Percentiles rank a stretch among this genome's conserved stretches.
These are phyloP conservation scores for Dothiorella sarmentorum DNA, from an alignment of 2,329 filamentous ascomycete genomes.

Conservation along the genomic window DNA sequence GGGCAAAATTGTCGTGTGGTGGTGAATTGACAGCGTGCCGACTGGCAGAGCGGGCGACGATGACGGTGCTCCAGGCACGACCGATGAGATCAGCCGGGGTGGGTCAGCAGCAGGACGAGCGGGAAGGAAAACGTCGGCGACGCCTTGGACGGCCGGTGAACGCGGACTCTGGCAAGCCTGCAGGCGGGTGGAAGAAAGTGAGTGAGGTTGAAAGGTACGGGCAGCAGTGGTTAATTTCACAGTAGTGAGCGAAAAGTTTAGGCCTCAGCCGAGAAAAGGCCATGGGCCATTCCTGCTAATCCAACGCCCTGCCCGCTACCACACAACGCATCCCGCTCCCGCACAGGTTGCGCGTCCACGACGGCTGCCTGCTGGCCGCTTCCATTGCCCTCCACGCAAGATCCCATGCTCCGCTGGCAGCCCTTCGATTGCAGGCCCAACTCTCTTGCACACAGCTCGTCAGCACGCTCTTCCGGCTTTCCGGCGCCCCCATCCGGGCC, in stretches of 20 bases:
- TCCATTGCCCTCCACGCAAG: background rate
- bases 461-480: slow-evolving; percentile 14
- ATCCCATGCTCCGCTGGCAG: background rate
- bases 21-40: slow-evolving; percentile 15
- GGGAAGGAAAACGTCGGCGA: slow-evolving; percentile 10
- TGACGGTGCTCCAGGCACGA: slow-evolving; percentile 19
- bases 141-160: slow-evolving; percentile 10
- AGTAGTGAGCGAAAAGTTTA: slow-evolving; percentile 15
- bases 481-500: slow-evolving; percentile 11
- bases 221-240: slow-evolving; percentile 15
- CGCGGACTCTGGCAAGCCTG: slow-evolving; percentile 10
- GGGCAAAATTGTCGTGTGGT: slow-evolving; percentile 18
- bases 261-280: background rate
- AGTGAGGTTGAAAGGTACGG: slow-evolving; percentile 13
- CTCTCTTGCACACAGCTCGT: background rate
- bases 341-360: background rate
- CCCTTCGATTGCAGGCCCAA: background rate
- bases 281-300: background rate
- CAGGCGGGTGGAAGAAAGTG: slow-evolving; percentile 12
- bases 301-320: background rate
- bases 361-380: background rate
- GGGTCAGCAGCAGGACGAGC: slow-evolving; percentile 16
- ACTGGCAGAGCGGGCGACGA: slow-evolving; percentile 13
- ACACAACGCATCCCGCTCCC: slow-evolving; percentile 10
- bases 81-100: slow-evolving; percentile 13